These are phyloP conservation scores for Sambucus nigra DNA, from an alignment of 129 eudicot species.

Conservation along the genomic window DNA sequence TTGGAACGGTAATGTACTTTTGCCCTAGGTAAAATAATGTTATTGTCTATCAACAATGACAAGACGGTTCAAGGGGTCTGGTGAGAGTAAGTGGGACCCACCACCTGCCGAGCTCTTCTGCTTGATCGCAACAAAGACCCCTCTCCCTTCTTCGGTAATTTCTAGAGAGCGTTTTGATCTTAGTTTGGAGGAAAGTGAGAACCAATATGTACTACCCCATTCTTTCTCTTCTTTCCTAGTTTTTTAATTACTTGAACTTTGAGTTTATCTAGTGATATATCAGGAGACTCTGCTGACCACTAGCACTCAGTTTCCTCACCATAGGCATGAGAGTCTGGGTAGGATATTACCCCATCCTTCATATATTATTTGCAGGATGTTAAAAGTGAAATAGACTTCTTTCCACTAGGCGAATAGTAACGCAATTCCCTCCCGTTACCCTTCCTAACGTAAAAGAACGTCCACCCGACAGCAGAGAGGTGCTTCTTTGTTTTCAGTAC, in stretches of 20 bases:
- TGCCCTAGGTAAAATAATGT: conserved; percentile 42
- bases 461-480: conserved; percentile 59
- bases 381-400: conserved; percentile 19
- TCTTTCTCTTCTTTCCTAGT: conserved; percentile 27
- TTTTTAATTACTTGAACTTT: conserved; percentile 16
- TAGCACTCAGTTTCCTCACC: not conserved
- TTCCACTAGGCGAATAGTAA: conserved; percentile 48
- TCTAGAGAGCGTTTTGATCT: conserved; percentile 1
- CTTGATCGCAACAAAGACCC: conserved; percentile 31
- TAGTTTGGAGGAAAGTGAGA: conserved; percentile 1
- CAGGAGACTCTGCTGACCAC: not conserved
- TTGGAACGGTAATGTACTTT: conserved; percentile 45
- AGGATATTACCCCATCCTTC: conserved; percentile 5
- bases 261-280: not conserved
- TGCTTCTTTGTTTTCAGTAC: conserved; percentile 39
- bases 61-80: conserved; percentile 58
- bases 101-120: conserved; percentile 47
- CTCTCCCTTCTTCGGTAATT: conserved; percentile 13
- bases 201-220: conserved; percentile 19
- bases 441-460: conserved; percentile 3
- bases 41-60: conserved; percentile 70
- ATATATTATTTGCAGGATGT: conserved; percentile 34
- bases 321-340: not conserved
- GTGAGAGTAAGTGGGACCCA: too few species aligned
- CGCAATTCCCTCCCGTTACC: conserved; percentile 15